Evolutionary conservation across 2,329 filamentous ascomycete species (phyloP), one percentile per base, ranked within the genome.

Genomic region (Cercospora berteroae): DNA sequence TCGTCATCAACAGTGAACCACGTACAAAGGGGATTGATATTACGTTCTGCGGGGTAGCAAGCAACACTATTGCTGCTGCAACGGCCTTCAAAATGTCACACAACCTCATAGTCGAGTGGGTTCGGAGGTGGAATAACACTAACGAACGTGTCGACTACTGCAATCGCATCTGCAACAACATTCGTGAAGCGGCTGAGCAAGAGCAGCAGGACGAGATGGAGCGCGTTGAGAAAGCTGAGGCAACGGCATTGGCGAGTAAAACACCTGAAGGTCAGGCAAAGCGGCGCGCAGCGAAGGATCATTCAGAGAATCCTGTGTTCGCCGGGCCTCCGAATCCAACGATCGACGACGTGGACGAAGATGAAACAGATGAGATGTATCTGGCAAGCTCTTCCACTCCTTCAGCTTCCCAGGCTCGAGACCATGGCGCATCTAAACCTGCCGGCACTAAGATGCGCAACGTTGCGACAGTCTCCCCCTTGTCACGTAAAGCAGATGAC

Each of bases 21-120:
- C 10, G 7, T 13, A 18, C 16, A 13, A 57, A 13, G 9, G 27
- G 42, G 29, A 48, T 69, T 31, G 8, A 20, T 3, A 25, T 71
- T 33, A 70, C 65, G 1, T 75, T 75, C 63, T 73, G 71, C 50
- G 75, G 75, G 4, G 71, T 75, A 44, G 71, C 70, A 2, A 64
- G 70, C 23, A 73, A 74, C 29, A 74, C 74, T 4, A 67, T 71
- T 0, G 68, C 67, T 8, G 73, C 74, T 20, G 73, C 71, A 2
- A 52, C 69, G 25, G 72, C 73, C 6, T 75, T 75, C 33, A 71
- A 74, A 55, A 75, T 71, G 64, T 66, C 67, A 9, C 72, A 72
- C 71, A 74, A 72, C 31, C 55, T 71, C 8, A 66, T 69, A 5
- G 56, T 63, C 5, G 65, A 72, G 8, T 72, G 70, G 70, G 65